These are phyloP conservation scores for Paraurostyla sp. DNA, from an alignment of 73 alveolate genomes.

Conservation along the genomic window DNA sequence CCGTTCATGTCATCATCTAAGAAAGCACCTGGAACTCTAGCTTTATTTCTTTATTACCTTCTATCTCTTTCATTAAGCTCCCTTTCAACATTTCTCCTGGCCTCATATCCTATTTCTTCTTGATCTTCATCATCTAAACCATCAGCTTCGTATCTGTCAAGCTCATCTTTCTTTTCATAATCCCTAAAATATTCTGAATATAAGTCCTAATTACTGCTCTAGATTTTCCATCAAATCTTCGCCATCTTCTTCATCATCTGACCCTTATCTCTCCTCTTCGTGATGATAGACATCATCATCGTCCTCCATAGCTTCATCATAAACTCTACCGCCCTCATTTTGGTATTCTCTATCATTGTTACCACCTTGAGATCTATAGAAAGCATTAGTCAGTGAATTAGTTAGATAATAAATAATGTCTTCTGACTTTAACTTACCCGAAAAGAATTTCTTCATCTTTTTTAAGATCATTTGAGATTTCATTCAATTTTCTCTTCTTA, in stretches of 20 bases:
- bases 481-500: conserved; percentile 52
- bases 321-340: neutral
- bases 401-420: neutral
- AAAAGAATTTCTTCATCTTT: conserved; percentile 44
- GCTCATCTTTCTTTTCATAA: conserved; percentile 89
- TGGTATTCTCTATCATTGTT: neutral
- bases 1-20: conserved; percentile 76
- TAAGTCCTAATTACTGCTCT: conserved; percentile 54
- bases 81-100: conserved; percentile 91
- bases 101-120: conserved; percentile 87
- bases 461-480: conserved; percentile 30
- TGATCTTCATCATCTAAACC: conserved; percentile 94
- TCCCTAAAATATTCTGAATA: conserved; percentile 59
- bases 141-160: conserved; percentile 93
- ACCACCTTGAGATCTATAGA: neutral
- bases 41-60: conserved; percentile 65
- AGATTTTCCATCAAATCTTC: conserved; percentile 85
- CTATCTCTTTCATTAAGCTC: conserved; percentile 85
- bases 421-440: conserved; percentile 52
- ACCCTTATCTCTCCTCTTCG: neutral
- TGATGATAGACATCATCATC: conserved; percentile 26
- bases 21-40: conserved; percentile 92
- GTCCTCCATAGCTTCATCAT: conserved; percentile 55
- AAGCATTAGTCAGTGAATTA: neutral
- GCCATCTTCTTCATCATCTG: conserved; percentile 75